Evolutionary conservation across 2,329 filamentous ascomycete genomes (phyloP), one percentile per base, ranked within the genome.

Genomic region (Pseudogymnoascus sp.): DNA sequence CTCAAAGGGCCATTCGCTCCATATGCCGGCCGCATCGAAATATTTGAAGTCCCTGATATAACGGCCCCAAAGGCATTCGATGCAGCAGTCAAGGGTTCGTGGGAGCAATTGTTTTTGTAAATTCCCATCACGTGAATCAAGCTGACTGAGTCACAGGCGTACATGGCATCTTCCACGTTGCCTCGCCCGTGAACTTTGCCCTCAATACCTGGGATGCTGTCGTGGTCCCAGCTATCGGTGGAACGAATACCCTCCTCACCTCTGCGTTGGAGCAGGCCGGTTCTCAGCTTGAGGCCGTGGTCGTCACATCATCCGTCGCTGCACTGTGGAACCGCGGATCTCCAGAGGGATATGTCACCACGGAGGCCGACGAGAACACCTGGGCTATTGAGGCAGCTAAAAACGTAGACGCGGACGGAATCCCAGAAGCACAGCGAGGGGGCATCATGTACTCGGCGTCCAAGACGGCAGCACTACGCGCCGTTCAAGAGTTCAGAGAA

Each of bases 141-240:
- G 30, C 43, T 53, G 57, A 20, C 43, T 6, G 14, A 22, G 30
- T 20, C 38, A 11, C 36, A 70, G 68, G 65, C 7, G 68, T 71
- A 6, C 28, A 69, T 61, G 70, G 68, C 11, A 71, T 71, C 57
- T 68, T 70, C 58, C 70, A 71, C 62, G 69, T 66, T 11, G 69
- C 69, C 60, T 67, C 72, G 25, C 62, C 71, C 58, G 38, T 73
- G 20, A 66, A 70, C 57, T 69, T 72, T 37, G 62, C 68, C 7
- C 60, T 72, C 7, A 61, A 63, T 6, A 69, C 65, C 12, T 74
- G 73, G 63, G 68, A 71, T 38, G 38, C 67, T 6, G 64, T 65
- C 25, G 67, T 73, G 22, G 62, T 63, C 9, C 47, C 47, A 33
- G 47, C 47, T 53, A 33, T 53, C 3, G 47, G 47, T 1, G 47